Percentiles rank a stretch among this genome's conserved stretches.
Evolutionary conservation across 2,329 filamentous ascomycete genomes (phyloP).

Genomic region (Atkinsonella hypoxylon): DNA sequence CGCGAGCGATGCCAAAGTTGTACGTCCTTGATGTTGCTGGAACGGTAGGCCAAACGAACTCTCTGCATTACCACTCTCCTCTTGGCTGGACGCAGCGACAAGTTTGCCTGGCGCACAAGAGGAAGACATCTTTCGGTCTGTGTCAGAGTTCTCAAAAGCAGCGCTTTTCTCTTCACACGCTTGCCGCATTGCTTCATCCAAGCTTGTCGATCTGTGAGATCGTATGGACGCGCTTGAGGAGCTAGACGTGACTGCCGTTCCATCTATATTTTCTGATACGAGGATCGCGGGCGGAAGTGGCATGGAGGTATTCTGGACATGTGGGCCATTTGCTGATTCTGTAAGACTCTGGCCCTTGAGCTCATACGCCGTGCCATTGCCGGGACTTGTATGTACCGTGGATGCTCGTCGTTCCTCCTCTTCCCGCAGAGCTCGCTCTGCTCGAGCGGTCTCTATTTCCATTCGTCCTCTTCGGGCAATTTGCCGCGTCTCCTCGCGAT

Average conservation of each 20-base stretch:
- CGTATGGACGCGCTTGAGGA: slow-evolving; percentile 3
- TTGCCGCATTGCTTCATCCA: not conserved
- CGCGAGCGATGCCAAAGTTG: slow-evolving; percentile 41
- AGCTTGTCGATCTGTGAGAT: not conserved
- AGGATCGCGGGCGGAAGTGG: slow-evolving; percentile 9
- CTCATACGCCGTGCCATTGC: not conserved
- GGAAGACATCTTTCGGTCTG: not conserved
- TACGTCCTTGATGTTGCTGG: slow-evolving; percentile 9
- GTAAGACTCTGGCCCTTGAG: not conserved
- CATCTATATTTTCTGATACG: slow-evolving; percentile 10
- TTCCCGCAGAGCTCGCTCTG: slow-evolving; percentile 9
- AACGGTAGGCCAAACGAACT: slow-evolving; percentile 3
- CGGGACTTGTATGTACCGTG: not conserved
- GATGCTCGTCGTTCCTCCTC: slow-evolving; percentile 4
- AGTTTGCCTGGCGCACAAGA: not conserved
- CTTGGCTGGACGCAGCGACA: not conserved
- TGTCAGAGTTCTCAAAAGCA: not conserved
- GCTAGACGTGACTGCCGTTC: slow-evolving; percentile 3
- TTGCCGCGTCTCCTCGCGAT: slow-evolving; percentile 49
- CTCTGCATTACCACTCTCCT: slow-evolving; percentile 1
- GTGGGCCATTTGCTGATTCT: not conserved
- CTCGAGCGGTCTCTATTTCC: slow-evolving; percentile 10
- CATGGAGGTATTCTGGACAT: not conserved
- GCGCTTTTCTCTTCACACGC: not conserved
- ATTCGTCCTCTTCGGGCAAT: slow-evolving; percentile 45